Percentiles rank a stretch among this genome's conserved stretches.
Evolutionary conservation across 495 filamentous ascomycete species (phyloP).

Genomic region (Xylaria sp.): DNA sequence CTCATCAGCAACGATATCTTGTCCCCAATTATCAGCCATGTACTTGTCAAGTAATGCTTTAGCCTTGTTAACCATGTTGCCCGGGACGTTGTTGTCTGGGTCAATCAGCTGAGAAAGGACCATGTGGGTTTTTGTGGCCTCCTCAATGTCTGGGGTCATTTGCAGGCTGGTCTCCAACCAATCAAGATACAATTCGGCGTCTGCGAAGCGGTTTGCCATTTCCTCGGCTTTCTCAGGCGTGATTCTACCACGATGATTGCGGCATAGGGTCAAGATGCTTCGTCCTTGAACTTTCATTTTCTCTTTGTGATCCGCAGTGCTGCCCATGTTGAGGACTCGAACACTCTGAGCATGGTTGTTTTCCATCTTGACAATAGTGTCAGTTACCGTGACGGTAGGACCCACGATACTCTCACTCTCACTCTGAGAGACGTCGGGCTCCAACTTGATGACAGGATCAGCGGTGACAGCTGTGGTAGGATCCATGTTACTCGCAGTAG

Average conservation of each 20-base stretch:
- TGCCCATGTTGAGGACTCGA: conserved; percentile 23
- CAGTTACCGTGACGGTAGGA: background rate
- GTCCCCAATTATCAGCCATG: conserved; percentile 34
- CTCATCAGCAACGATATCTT: conserved; percentile 26
- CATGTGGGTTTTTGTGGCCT: background rate
- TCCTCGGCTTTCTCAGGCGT: background rate
- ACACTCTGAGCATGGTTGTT: background rate
- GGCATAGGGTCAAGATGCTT: conserved; percentile 11
- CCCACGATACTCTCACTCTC: background rate
- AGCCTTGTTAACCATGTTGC: conserved; percentile 23
- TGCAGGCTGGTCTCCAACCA: conserved; percentile 30
- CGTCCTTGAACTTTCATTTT: background rate
- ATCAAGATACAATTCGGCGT: conserved; percentile 26
- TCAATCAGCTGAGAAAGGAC: conserved; percentile 20
- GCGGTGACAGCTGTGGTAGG: background rate
- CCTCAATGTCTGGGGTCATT: conserved; percentile 31
- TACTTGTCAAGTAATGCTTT: conserved; percentile 20
- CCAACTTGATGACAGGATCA: background rate
- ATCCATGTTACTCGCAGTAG: background rate
- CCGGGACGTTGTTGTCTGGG: background rate
- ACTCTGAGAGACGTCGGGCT: background rate
- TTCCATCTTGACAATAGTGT: background rate
- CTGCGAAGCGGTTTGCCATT: conserved; percentile 12
- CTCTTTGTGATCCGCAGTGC: background rate
- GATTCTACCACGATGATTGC: background rate